Evolutionary conservation across 176 grass and related monocot species (phyloP).

Genomic region (Oryza meyeriana): DNA sequence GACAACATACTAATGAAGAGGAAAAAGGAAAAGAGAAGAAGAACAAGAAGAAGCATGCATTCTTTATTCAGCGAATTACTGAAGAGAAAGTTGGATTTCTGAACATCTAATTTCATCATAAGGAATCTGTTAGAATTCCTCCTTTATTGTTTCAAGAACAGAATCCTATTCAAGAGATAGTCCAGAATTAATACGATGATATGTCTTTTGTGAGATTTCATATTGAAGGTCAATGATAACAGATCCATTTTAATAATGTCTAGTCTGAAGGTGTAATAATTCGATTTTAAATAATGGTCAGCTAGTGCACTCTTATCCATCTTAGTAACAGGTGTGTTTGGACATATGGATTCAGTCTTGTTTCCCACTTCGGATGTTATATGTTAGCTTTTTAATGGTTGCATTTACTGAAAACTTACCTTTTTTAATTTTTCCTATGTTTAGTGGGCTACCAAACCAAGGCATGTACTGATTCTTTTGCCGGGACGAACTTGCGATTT

Average conservation of each 20-base stretch:
- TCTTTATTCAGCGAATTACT: not conserved
- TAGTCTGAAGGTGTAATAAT: not conserved
- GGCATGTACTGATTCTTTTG: slow-evolving; percentile 52
- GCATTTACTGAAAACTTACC: not conserved
- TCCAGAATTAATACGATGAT: not conserved
- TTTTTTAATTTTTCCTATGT: slow-evolving; percentile 17
- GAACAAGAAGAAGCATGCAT: too few relatives aligned
- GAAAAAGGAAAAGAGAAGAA: not conserved
- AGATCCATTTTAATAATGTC: not conserved
- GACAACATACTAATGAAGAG: not conserved
- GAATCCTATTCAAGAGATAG: not conserved
- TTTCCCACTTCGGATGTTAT: not conserved
- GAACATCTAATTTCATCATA: not conserved
- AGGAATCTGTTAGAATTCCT: not conserved
- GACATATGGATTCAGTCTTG: not conserved
- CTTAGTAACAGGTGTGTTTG: not conserved
- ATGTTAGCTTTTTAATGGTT: not conserved
- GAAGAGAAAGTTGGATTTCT: not conserved
- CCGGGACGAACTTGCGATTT: slow-evolving; percentile 12
- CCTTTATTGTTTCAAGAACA: slow-evolving; percentile 7
- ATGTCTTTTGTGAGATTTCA: not conserved
- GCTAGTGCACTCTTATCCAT: not conserved
- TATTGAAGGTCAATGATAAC: not conserved
- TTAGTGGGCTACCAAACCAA: slow-evolving; percentile 74
- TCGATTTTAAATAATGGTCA: not conserved